phyloP scores from a whole-genome alignment of 176 grass and related monocot species.

The Oryza brachyantha region DNA sequence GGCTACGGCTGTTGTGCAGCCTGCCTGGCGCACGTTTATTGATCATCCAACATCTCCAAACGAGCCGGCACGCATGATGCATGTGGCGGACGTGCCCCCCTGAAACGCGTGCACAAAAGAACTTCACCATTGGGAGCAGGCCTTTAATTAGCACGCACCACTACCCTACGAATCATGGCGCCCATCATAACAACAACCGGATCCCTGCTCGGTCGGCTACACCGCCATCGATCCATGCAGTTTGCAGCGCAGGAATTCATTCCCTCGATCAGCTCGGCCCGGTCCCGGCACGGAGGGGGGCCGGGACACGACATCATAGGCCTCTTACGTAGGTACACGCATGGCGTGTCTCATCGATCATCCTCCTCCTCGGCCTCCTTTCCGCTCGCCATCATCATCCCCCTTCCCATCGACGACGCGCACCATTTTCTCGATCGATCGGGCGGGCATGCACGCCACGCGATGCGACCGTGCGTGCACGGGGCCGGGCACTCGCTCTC shows the following conservation, averaged over 20 bases:
- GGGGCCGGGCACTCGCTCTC: background rate
- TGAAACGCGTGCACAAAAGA: too few species aligned
- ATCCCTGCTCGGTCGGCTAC: background rate
- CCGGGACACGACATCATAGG: conserved; percentile 1
- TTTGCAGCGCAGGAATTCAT: background rate
- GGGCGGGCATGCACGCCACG: background rate
- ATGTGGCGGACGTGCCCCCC: too few species aligned
- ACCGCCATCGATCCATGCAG: background rate
- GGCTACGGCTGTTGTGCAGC: too few species aligned
- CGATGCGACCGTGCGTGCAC: background rate
- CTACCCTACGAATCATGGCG: background rate
- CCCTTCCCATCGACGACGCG: background rate
- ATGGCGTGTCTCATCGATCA: conserved; percentile 22
- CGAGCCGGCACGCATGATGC: background rate
- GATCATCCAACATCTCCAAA: background rate
- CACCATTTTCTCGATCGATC: background rate
- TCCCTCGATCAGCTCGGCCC: background rate
- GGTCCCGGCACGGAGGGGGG: background rate
- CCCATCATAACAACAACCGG: background rate
- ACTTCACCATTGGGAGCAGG: too few species aligned
- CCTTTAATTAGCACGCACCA: background rate
- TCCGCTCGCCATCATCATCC: background rate
- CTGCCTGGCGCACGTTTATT: background rate
- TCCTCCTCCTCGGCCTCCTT: background rate
- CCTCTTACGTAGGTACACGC: conserved; percentile 22